These are phyloP conservation scores for Penicillium brevicompactum DNA, from an alignment of 2,329 filamentous ascomycete species.

Conservation along the genomic window DNA sequence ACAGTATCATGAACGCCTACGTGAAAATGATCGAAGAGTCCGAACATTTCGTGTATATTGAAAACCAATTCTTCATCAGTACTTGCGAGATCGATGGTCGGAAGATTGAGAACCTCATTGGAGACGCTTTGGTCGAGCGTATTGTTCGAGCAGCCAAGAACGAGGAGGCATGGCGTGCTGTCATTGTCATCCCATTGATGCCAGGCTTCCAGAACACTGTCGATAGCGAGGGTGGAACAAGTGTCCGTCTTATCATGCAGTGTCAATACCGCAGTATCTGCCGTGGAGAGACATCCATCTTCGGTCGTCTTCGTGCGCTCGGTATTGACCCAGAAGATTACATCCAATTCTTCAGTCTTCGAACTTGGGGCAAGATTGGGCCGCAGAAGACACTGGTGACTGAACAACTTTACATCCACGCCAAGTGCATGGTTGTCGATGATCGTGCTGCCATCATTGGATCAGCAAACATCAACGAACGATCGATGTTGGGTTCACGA, in stretches of 20 bases:
- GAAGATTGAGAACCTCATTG: slow-evolving; percentile 89
- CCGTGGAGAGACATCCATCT: slow-evolving; percentile 87
- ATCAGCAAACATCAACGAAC: slow-evolving; percentile 97
- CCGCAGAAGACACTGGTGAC: slow-evolving; percentile 81
- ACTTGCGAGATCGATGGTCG: slow-evolving; percentile 86
- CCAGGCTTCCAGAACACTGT: slow-evolving; percentile 99
- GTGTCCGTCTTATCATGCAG: slow-evolving; percentile 92
- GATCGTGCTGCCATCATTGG: slow-evolving; percentile 92
- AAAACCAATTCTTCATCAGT: slow-evolving; percentile 98
- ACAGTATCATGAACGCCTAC: slow-evolving; percentile 95
- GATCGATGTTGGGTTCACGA: slow-evolving; percentile 87
- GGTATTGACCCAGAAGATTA: slow-evolving; percentile 94
- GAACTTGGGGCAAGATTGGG: slow-evolving; percentile 90
- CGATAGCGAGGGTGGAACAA: slow-evolving; percentile 89
- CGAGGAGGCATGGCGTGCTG: slow-evolving; percentile 84
- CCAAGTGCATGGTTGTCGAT: slow-evolving; percentile 94
- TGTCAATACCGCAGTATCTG: slow-evolving; percentile 97
- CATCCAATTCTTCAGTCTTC: slow-evolving; percentile 89
- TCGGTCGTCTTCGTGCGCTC: slow-evolving; percentile 74
- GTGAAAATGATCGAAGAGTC: slow-evolving; percentile 92
- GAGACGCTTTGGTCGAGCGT: slow-evolving; percentile 89
- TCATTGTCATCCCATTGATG: slow-evolving; percentile 91
- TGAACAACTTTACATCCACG: slow-evolving; percentile 97
- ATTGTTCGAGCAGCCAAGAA: slow-evolving; percentile 83
- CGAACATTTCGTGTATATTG: slow-evolving; percentile 97